phyloP scores from a whole-genome alignment of 345 rosid species.

The Arabis alpina region DNA sequence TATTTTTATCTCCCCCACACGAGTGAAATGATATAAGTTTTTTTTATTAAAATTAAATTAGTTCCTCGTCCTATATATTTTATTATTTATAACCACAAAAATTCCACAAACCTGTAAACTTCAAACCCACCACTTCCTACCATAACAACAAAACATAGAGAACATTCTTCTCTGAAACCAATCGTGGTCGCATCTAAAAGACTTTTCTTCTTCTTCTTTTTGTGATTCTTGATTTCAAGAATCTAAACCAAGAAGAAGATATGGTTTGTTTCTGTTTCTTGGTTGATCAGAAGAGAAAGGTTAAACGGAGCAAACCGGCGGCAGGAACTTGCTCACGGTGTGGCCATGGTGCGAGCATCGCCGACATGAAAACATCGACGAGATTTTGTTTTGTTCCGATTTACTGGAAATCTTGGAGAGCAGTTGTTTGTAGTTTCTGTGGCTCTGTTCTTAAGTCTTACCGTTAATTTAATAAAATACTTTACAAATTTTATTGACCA shows the following conservation, averaged over 20 bases:
- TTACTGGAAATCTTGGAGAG: slow-evolving; percentile 71
- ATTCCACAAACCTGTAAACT: slow-evolving; percentile 9
- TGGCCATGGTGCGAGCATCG: slow-evolving; percentile 65
- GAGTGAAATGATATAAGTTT: slow-evolving; percentile 23
- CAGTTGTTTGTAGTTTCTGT: slow-evolving; percentile 70
- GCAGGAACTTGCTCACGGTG: slow-evolving; percentile 74
- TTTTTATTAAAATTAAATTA: not conserved
- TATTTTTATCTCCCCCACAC: slow-evolving; percentile 22
- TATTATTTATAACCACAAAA: slow-evolving; percentile 23
- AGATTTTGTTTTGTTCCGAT: slow-evolving; percentile 69
- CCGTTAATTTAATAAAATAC: slow-evolving; percentile 35
- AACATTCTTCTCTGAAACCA: slow-evolving; percentile 30
- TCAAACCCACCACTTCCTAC: slow-evolving; percentile 16
- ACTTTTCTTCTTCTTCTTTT: not conserved
- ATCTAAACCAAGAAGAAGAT: not conserved
- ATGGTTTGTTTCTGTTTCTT: slow-evolving; percentile 81
- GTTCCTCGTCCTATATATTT: slow-evolving; percentile 4
- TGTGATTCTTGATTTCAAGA: slow-evolving; percentile 15
- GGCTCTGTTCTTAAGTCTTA: slow-evolving; percentile 76
- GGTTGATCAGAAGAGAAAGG: slow-evolving; percentile 66
- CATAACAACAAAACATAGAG: slow-evolving; percentile 5
- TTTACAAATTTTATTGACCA: not conserved
- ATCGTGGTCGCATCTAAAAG: slow-evolving; percentile 1
- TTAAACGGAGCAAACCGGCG: slow-evolving; percentile 64
- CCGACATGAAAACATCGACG: slow-evolving; percentile 68